Evolutionary conservation across 805 yeast genomes (phyloP).

Genomic region (Sugiyamaella valdiviana): DNA sequence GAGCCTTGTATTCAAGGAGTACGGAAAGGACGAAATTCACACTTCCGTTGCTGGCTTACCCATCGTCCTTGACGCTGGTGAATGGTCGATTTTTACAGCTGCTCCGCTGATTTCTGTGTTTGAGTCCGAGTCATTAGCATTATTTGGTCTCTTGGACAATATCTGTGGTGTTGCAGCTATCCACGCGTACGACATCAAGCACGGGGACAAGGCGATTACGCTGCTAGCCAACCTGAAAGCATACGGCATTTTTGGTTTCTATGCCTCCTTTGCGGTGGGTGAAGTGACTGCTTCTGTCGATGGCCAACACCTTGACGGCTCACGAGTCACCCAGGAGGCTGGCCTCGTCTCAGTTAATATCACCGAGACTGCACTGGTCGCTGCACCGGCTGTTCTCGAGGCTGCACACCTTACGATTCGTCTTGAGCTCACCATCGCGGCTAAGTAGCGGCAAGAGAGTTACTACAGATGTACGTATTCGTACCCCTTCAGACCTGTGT

Average conservation of each 20-base stretch:
- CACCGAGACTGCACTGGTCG: not conserved
- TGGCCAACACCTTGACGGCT: not conserved
- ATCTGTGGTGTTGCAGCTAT: constrained; percentile 16
- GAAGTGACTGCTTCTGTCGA: not conserved
- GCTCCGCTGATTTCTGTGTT: constrained; percentile 1
- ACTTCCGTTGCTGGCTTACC: not conserved
- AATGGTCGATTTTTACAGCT: constrained; percentile 18
- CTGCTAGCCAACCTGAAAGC: constrained; percentile 10
- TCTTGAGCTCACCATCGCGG: not conserved
- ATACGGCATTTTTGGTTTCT: constrained; percentile 13
- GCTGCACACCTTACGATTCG: not conserved
- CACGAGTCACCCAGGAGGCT: not conserved
- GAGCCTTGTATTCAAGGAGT: not conserved
- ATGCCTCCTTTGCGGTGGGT: not conserved
- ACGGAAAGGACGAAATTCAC: not conserved
- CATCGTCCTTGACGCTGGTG: constrained; percentile 11
- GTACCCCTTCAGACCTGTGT: too few species aligned
- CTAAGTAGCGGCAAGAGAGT: too few species aligned
- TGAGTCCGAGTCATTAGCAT: constrained; percentile 1
- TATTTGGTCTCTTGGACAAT: constrained; percentile 16
- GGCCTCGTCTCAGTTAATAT: not conserved
- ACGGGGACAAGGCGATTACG: not conserved
- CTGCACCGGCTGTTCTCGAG: not conserved
- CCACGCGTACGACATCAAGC: constrained; percentile 1
- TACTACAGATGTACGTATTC: too few species aligned